These are phyloP conservation scores for Tulasnella sp. DNA, from an alignment of 768 basidiomycete genomes.

Conservation along the genomic window DNA sequence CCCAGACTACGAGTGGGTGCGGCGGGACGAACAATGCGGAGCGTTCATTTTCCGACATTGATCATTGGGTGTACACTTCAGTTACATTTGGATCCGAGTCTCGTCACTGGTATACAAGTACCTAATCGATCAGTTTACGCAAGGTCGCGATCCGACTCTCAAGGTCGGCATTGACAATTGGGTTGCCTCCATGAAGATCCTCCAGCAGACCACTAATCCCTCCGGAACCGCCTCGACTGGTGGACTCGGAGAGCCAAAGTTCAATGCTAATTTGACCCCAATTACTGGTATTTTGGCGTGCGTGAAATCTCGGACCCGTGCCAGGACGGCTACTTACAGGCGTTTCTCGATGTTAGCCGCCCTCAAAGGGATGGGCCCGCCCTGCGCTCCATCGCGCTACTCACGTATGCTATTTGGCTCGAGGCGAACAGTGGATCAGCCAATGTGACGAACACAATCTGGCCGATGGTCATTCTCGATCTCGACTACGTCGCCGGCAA, in stretches of 20 bases:
- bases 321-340: too few species aligned
- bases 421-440: conserved; percentile 42
- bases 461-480: conserved; percentile 65
- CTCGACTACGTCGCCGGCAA: conserved; percentile 57
- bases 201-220: conserved; percentile 65
- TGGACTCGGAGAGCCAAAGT: conserved; percentile 79
- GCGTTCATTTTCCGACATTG: neutral
- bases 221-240: conserved; percentile 54
- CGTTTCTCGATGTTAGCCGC: neutral
- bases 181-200: conserved; percentile 40
- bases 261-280: conserved; percentile 50
- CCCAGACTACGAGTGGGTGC: conserved; percentile 20
- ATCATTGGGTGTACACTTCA: conserved; percentile 24
- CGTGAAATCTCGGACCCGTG: neutral
- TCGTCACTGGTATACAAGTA: conserved; percentile 34
- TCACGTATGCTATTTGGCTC: conserved; percentile 62
- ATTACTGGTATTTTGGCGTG: conserved; percentile 35
- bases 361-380: conserved; percentile 53
- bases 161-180: conserved; percentile 34
- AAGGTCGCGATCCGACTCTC: conserved; percentile 42
- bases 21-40: neutral
- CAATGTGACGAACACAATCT: conserved; percentile 39
- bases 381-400: conserved; percentile 56
- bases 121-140: conserved; percentile 41
- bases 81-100: conserved; percentile 70